A percentile compares a stretch with the other conserved stretches of the same genome.
These are phyloP conservation scores for Geotrichum fermentans DNA, from an alignment of 1,139 yeast genomes.

Conservation along the genomic window DNA sequence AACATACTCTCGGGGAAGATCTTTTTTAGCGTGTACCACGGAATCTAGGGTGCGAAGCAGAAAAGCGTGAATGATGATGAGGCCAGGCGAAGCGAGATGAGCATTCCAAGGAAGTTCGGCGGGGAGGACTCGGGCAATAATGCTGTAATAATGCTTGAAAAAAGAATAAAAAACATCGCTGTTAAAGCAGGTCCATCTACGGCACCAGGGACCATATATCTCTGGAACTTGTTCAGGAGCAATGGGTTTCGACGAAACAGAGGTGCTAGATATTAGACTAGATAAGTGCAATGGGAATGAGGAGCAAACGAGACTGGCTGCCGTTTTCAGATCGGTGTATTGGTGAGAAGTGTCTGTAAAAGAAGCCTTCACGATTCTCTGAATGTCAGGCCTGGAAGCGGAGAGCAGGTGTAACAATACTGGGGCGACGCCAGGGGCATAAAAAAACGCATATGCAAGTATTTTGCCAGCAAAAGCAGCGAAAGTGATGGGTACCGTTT, in stretches of 20 bases:
- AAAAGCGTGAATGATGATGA: conserved; percentile 35
- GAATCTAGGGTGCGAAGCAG: conserved; percentile 34
- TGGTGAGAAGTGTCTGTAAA: conserved; percentile 29
- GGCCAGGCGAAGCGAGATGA: conserved; percentile 38
- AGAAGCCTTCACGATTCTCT: conserved; percentile 33
- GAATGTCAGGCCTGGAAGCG: conserved; percentile 41
- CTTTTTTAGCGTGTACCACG: conserved; percentile 27
- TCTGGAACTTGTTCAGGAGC: conserved; percentile 23
- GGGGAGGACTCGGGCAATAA: conserved; percentile 31
- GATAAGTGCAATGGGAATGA: conserved; percentile 31
- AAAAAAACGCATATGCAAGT: conserved; percentile 62
- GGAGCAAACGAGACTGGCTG: conserved; percentile 25
- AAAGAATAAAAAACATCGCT: conserved; percentile 64
- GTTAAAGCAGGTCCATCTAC: conserved; percentile 53
- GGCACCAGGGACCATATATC: conserved; percentile 68
- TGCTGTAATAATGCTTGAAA: conserved; percentile 57
- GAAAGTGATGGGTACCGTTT: conserved; percentile 53
- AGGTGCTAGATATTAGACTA: conserved; percentile 26
- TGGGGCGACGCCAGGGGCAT: conserved; percentile 56
- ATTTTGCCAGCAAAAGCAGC: conserved; percentile 76
- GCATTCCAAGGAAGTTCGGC: conserved; percentile 29
- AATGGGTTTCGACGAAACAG: conserved; percentile 6
- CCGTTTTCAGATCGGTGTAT: conserved; percentile 21
- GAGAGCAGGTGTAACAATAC: conserved; percentile 59
- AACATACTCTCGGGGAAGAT: conserved; percentile 18